These are phyloP conservation scores for Naganishia randhawae DNA, from an alignment of 768 basidiomycete genomes.

Conservation along the genomic window DNA sequence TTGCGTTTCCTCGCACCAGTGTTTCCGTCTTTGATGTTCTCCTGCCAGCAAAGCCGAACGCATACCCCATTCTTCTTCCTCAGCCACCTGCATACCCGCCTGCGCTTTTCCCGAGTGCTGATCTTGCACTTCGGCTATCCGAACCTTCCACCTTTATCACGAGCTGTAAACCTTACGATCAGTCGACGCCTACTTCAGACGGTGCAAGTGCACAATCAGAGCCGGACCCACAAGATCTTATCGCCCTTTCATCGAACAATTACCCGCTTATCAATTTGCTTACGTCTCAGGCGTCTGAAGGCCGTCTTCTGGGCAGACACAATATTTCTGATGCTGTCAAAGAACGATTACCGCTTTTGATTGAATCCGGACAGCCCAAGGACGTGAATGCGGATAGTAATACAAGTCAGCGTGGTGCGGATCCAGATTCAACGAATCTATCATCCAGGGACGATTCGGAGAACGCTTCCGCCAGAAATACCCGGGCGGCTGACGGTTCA, in stretches of 20 bases:
- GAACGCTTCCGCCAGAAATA: background rate
- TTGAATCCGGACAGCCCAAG: slow-evolving; percentile 35
- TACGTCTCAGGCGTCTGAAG: slow-evolving; percentile 37
- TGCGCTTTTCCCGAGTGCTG: slow-evolving; percentile 61
- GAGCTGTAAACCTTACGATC: slow-evolving; percentile 52
- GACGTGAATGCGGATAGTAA: background rate
- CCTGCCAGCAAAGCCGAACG: slow-evolving; percentile 48
- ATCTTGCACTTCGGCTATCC: slow-evolving; percentile 51
- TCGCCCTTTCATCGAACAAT: slow-evolving; percentile 76
- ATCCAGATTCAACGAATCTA: background rate
- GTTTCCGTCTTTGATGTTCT: slow-evolving; percentile 49
- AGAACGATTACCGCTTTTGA: slow-evolving; percentile 39
- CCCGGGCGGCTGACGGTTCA: background rate
- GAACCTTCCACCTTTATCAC: slow-evolving; percentile 23
- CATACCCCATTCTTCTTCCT: slow-evolving; percentile 73
- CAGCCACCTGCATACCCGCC: slow-evolving; percentile 76
- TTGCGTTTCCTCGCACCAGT: background rate
- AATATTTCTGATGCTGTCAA: slow-evolving; percentile 37
- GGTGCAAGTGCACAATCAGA: slow-evolving; percentile 30
- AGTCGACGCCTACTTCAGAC: slow-evolving; percentile 52
- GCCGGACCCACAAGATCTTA: slow-evolving; percentile 54
- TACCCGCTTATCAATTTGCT: slow-evolving; percentile 70
- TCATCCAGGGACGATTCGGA: background rate
- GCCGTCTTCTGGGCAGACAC: slow-evolving; percentile 41
- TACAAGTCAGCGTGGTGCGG: background rate